These are phyloP conservation scores for Pythium folliculosum DNA, from an alignment of 352 stramenopile genomes.

Conservation along the genomic window DNA sequence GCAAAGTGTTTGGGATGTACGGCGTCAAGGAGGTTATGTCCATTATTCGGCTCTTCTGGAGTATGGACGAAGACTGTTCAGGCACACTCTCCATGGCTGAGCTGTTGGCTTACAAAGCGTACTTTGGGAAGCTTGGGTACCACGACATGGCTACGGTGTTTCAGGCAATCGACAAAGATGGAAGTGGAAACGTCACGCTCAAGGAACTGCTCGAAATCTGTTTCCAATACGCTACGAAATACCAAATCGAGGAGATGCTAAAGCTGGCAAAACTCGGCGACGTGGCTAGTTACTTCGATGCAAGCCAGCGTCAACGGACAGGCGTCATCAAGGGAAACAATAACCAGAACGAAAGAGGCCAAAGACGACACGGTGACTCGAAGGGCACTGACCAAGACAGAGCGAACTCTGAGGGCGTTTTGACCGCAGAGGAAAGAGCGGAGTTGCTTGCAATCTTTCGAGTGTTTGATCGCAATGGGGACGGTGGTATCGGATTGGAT, in stretches of 20 bases:
- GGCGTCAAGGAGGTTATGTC: constrained; percentile 72
- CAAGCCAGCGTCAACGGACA: background rate
- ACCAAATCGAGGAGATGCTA: constrained; percentile 69
- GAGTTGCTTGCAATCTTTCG: constrained; percentile 68
- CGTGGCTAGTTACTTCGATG: constrained; percentile 49
- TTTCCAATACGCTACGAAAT: constrained; percentile 63
- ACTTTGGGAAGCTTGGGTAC: constrained; percentile 71
- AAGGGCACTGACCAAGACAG: background rate
- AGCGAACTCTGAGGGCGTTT: background rate
- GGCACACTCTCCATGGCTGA: constrained; percentile 56
- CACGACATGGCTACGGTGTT: constrained; percentile 65
- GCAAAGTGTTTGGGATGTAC: constrained; percentile 66
- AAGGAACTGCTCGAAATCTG: constrained; percentile 64
- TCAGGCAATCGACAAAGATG: constrained; percentile 71
- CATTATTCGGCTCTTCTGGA: constrained; percentile 72
- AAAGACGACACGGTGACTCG: background rate
- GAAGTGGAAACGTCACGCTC: constrained; percentile 55
- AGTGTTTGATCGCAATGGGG: constrained; percentile 70
- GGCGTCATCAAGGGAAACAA: background rate
- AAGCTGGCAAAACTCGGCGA: constrained; percentile 69
- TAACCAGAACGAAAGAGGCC: background rate
- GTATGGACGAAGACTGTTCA: constrained; percentile 68
- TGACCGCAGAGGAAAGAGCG: constrained; percentile 38
- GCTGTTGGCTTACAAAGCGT: constrained; percentile 52
- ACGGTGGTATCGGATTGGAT: constrained; percentile 66